Conservation (phyloP, 192 early-diverging fungal genomes). For the Oehlia diaphana region DNA sequence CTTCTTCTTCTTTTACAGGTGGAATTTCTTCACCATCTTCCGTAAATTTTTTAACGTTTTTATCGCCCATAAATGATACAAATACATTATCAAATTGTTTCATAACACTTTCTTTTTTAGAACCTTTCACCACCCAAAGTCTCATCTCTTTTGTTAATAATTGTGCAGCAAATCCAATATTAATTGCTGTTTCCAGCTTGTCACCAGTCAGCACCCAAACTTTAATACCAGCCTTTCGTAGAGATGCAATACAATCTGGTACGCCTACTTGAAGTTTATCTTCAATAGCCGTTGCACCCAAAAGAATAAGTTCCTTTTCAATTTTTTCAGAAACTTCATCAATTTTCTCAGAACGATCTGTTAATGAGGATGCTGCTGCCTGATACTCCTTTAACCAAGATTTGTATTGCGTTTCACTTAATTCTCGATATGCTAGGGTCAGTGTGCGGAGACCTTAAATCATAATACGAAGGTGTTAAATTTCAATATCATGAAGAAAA, state of each 20-base stretch:
- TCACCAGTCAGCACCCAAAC: constrained; percentile 99
- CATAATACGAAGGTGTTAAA: background rate
- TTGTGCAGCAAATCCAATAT: constrained; percentile 91
- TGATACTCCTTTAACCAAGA: constrained; percentile 76
- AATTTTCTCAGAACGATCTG: constrained; percentile 72
- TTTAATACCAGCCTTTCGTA: constrained; percentile 87
- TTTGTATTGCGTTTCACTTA: constrained; percentile 73
- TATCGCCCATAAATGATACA: constrained; percentile 20
- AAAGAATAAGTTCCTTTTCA: constrained; percentile 76
- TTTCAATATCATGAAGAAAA: background rate
- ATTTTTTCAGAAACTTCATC: constrained; percentile 75
- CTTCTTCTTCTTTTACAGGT: constrained; percentile 3
- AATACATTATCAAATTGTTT: constrained; percentile 36
- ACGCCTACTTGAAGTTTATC: constrained; percentile 97
- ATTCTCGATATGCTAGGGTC: constrained; percentile 74
- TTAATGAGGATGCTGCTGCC: constrained; percentile 65
- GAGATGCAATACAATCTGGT: constrained; percentile 82
- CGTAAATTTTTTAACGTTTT: background rate
- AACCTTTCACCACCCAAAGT: constrained; percentile 57
- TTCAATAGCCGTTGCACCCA: constrained; percentile 96
- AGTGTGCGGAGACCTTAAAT: constrained; percentile 84
- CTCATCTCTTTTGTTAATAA: constrained; percentile 70
- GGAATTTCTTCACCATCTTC: background rate
- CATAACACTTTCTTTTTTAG: constrained; percentile 28
- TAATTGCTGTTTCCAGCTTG: constrained; percentile 98